Conservation (phyloP, 2,329 filamentous ascomycete species). For the Geoglossum cookeanum region DNA sequence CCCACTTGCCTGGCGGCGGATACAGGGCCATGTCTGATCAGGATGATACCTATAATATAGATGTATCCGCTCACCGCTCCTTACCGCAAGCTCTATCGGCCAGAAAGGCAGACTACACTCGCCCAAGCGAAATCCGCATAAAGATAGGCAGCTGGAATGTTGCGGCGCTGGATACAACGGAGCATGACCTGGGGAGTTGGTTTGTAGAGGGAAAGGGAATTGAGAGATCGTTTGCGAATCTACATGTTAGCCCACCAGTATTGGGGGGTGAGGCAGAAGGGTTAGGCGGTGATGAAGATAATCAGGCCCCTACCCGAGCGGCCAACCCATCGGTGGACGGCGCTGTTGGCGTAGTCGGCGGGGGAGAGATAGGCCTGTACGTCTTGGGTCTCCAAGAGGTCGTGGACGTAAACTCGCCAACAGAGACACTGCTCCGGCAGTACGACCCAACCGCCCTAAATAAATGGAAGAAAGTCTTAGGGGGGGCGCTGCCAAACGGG, state of each 20-base stretch:
- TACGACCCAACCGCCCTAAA: constrained; percentile 50
- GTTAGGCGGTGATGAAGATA: constrained; percentile 26
- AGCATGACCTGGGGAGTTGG: constrained; percentile 77
- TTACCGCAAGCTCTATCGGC: constrained; percentile 45
- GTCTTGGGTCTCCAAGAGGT: constrained; percentile 84
- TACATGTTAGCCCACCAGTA: background rate
- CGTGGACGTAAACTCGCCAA: constrained; percentile 62
- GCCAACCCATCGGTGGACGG: constrained; percentile 27
- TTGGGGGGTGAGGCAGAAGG: background rate
- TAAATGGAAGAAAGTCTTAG: constrained; percentile 64
- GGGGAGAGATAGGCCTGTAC: constrained; percentile 67
- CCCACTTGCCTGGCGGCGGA: constrained; percentile 2
- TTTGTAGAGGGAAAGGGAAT: constrained; percentile 63
- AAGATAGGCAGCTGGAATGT: constrained; percentile 96
- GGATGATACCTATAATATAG: background rate
- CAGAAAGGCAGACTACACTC: constrained; percentile 60
- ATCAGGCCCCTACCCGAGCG: constrained; percentile 23
- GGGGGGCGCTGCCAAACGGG: constrained; percentile 52
- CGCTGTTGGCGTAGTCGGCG: constrained; percentile 27
- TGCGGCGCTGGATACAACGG: constrained; percentile 62
- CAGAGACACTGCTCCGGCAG: constrained; percentile 60
- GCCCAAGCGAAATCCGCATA: constrained; percentile 54
- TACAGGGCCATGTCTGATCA: constrained; percentile 4
- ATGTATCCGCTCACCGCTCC: constrained; percentile 21
- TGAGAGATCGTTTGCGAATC: constrained; percentile 31